Evolutionary conservation across 805 yeast species (phyloP).

Genomic region (Hanseniaspora pseudoguilliermondii): DNA sequence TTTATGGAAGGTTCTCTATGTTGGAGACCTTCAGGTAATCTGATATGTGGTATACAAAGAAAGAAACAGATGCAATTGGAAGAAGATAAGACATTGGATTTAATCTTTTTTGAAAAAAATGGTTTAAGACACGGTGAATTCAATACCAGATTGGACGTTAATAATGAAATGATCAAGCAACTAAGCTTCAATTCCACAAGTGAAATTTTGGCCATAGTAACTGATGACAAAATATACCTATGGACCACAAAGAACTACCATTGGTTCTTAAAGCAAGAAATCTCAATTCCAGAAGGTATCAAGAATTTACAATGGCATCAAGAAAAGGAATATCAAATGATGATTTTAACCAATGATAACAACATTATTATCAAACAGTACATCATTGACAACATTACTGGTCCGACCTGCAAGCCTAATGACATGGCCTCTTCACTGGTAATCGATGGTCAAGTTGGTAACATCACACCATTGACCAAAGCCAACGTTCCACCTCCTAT

Average conservation of each 20-base stretch:
- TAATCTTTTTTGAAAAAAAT: constrained; percentile 82
- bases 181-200: constrained; percentile 73
- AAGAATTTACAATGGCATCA: constrained; percentile 67
- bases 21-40: constrained; percentile 87
- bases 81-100: constrained; percentile 30
- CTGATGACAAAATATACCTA: constrained; percentile 53
- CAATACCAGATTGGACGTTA: constrained; percentile 42
- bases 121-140: constrained; percentile 88
- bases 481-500: constrained; percentile 96
- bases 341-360: constrained; percentile 41
- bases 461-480: constrained; percentile 66
- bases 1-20: constrained; percentile 59
- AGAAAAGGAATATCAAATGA: constrained; percentile 65
- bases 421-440: constrained; percentile 75
- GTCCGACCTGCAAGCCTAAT: constrained; percentile 51
- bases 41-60: constrained; percentile 73
- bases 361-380: constrained; percentile 55
- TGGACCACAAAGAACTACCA: constrained; percentile 91
- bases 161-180: constrained; percentile 36
- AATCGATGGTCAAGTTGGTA: constrained; percentile 58
- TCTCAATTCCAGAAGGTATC: constrained; percentile 27
- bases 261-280: constrained; percentile 86
- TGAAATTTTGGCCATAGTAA: constrained; percentile 61
- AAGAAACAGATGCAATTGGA: constrained; percentile 34
- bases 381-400: constrained; percentile 48